Percentiles rank a stretch among this genome's conserved stretches.
phyloP scores from a whole-genome alignment of 2,329 filamentous ascomycete genomes.

The Colletotrichum sp. region DNA sequence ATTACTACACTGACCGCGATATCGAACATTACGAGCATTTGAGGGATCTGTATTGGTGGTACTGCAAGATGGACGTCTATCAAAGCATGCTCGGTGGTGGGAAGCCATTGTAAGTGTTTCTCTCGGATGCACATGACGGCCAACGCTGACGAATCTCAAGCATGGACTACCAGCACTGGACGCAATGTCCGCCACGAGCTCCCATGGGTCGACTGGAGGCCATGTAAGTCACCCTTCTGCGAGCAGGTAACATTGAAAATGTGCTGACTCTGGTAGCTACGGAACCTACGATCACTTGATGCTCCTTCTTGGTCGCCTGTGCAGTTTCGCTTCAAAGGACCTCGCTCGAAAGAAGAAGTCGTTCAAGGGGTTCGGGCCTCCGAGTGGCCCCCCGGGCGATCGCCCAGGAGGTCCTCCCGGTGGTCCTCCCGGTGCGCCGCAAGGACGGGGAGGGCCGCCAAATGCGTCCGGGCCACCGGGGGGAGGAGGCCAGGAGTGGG shows the following conservation, averaged over 20 bases:
- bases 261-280: conserved; percentile 59
- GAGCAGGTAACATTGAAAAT: not conserved
- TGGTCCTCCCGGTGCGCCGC: conserved; percentile 42
- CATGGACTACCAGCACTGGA: conserved; percentile 81
- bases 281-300: conserved; percentile 90
- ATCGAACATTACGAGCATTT: conserved; percentile 81
- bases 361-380: conserved; percentile 58
- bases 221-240: conserved; percentile 52
- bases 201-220: conserved; percentile 79
- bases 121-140: not conserved
- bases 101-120: conserved; percentile 73
- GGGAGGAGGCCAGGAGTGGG: not conserved
- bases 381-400: conserved; percentile 27
- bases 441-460: conserved; percentile 34
- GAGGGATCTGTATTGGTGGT: conserved; percentile 95
- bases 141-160: conserved; percentile 48
- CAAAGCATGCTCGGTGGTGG: conserved; percentile 91
- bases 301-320: conserved; percentile 79
- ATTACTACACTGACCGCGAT: conserved; percentile 61
- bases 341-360: conserved; percentile 77
- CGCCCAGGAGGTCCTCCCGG: conserved; percentile 54
- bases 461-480: not conserved
- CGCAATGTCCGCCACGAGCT: conserved; percentile 85
- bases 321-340: conserved; percentile 80
- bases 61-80: conserved; percentile 90